Evolutionary conservation across 2,329 filamentous ascomycete genomes (phyloP), one percentile per base, ranked within the genome.

Genomic region (Colletotrichum magnum): DNA sequence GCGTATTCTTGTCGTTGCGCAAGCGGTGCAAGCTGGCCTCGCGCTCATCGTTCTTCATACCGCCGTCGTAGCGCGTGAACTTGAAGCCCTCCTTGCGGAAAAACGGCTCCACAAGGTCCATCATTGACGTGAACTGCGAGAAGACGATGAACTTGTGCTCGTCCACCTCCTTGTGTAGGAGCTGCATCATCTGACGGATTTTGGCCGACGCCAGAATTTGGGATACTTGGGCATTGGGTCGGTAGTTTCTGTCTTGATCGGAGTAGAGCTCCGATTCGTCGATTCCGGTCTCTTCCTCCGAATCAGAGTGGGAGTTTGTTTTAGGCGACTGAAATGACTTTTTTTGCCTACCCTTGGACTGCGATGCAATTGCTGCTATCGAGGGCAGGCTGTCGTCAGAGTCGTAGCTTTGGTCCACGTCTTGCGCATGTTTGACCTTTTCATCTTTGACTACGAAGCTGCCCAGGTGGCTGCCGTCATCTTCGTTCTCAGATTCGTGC

Each of bases 61-160:
- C 90, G 64, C 96, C 96, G 78, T 99, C 96, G 80, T 99, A 99
- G 63, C 96, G 93, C 16, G 93, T 93, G 77, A 92, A 97, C 70
- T 87, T 88, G 79, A 97, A 92, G 15, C 90, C 89, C 15, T 92
- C 90, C 57, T 90, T 87, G 53, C 87, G 86, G 69, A 99, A 86
- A 81, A 98, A 98, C 2, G 96, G 96, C 78, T 98, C 94, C 71
- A 99, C 91, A 32, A 98, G 90, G 82, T 98, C 93, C 53, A 99
- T 90, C 96, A 99, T 99, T 0, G 94, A 96, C 0, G 96, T 99
- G 82, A 99, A 99, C 76, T 98, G 94, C 1, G 94, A 97, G 82
- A 99, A 99, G 72, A 99, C 94, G 75, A 99, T 99, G 77, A 97
- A 97, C 78, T 99, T 99, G 86, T 97, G 94, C 69, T 94, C 86